Evolutionary conservation across 2,329 filamentous ascomycete species (phyloP), one percentile per base, ranked within the genome.

Genomic region (Shiraia sp.): DNA sequence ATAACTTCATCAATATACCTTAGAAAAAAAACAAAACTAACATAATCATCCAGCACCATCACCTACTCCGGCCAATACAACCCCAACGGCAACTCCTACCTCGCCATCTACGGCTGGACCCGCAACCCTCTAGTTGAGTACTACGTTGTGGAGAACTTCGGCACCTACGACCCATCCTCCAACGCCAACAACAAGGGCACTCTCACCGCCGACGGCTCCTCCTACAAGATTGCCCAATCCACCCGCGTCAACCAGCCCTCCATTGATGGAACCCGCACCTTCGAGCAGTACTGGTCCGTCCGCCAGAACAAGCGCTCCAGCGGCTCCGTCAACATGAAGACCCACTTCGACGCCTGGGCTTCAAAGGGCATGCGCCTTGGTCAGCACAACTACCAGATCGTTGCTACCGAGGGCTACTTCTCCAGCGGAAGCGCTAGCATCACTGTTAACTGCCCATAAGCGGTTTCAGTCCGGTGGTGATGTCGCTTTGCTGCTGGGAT

Each of bases 31-130:
- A 12, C 14, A 17, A n/a, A 22, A 29, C 36, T 48, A 17, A 50
- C 37, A 34, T 28, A 15, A 8, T 33, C 19, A 10, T 12, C 25
- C 14, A 65, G 63, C 22, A 62, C 59, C 37, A 61, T 67, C 26
- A 65, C 57, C 32, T 71, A 69, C 62, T 60, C 54, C 15, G 66
- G 63, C 12, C 40, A 36, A 7, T 70, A 70, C 62, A 54, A 44
- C 23, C 60, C 67, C 43, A 58, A 55, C 29, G 64, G 63, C 17
- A 64, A 64, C 47, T 63, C 61, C 4, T 82, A 81, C 57, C 75
- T 83, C 19, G 65, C 79, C 25, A 58, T 82, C 36, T 83, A 82
- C 55, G 79, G 79, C 34, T 83, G 80, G 78, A 79, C 75, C 7
- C 70, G 64, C 25, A 75, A 72, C 59, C 77, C 77, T 0, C 63